These are phyloP conservation scores for Monosporascus sp. DNA, from an alignment of 2,329 filamentous ascomycete genomes.

Conservation along the genomic window DNA sequence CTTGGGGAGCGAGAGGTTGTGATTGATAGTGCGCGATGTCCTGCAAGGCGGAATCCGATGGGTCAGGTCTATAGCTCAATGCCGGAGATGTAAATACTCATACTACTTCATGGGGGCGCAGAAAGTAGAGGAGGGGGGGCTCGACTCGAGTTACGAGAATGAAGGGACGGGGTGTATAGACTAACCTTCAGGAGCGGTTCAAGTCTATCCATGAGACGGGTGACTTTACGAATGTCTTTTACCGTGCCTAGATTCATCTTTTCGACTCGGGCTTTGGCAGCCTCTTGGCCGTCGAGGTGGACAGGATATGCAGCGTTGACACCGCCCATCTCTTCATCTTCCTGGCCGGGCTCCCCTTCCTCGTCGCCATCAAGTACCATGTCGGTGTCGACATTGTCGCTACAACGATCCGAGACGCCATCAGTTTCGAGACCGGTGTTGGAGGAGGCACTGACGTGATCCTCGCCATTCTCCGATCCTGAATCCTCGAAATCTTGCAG, in stretches of 20 bases:
- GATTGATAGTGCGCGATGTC: constrained; percentile 76
- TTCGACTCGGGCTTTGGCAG: constrained; percentile 73
- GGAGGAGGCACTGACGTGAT: constrained; percentile 47
- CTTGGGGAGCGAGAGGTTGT: constrained; percentile 59
- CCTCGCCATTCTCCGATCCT: constrained; percentile 68
- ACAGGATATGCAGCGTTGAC: constrained; percentile 36
- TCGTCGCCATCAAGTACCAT: constrained; percentile 59
- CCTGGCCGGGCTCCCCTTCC: constrained; percentile 51
- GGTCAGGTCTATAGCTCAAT: constrained; percentile 64
- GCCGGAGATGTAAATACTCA: constrained; percentile 59
- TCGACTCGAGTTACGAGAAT: constrained; percentile 9
- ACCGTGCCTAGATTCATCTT: constrained; percentile 73
- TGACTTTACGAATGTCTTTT: constrained; percentile 74
- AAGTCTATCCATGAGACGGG: constrained; percentile 74
- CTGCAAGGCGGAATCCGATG: constrained; percentile 51
- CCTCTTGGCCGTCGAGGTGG: constrained; percentile 59
- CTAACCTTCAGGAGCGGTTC: constrained; percentile 79
- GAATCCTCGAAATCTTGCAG: constrained; percentile 88
- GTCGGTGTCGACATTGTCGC: constrained; percentile 16
- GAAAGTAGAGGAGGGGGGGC: not conserved
- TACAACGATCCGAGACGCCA: constrained; percentile 33
- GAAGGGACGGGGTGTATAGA: constrained; percentile 23
- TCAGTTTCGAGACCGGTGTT: constrained; percentile 40
- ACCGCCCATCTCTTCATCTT: constrained; percentile 54
- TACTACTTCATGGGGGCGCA: constrained; percentile 21